Base-by-base conservation (phyloP, 768 basidiomycete species). In the Mycena albidolilacea region DNA sequence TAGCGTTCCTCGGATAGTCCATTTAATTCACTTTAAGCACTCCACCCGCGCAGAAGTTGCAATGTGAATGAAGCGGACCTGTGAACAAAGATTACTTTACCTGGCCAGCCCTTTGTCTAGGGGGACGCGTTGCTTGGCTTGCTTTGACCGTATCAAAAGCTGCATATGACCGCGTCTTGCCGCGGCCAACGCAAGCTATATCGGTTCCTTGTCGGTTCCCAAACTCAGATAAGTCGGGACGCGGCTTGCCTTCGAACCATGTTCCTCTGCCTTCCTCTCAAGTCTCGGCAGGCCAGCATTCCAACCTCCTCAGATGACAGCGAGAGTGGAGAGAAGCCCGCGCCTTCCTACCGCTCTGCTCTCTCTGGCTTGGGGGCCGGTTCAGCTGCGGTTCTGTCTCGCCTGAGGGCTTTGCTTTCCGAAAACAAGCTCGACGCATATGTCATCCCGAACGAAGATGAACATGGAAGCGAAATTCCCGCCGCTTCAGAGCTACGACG, bases 391-490 rank as follows among this genome's bases (percentile, higher is more conserved):
- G 65, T 70, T 7, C 38, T 76, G 12, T 39, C 58, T 35, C 60
- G 65, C 44, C 66, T 76, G 21, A 65, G 75, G 21, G 60, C 65
- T 11, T 48, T 76, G 7, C 69, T 76, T 37, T 60, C 55, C 19
- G 75, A 76, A 17, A 73, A 76, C 65, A 76, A 76, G 62, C 71
- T 76, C 41, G 75, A 76, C 54, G 75, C 71, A 11, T 76, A 76
- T 70, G 68, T 90, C 57, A 75, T 90, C 37, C 89, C 89, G 0
- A 85, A 83, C 19, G 90, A 90, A 69, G 90, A 90, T 74, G 86
- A 88, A 15, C 90, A 90, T 72, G 87, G 85, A 39, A 89, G 88
- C 0, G 90, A 90, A 77, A 90, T 91, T 58, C 85, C 89, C 21
- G 85, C 89, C 12, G 64, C 80, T 7, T 82, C 83, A n/a, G 90